Percentiles rank a stretch among this genome's conserved stretches.
phyloP scores from a whole-genome alignment of 768 basidiomycete species.

The Tephrocybe sp. region DNA sequence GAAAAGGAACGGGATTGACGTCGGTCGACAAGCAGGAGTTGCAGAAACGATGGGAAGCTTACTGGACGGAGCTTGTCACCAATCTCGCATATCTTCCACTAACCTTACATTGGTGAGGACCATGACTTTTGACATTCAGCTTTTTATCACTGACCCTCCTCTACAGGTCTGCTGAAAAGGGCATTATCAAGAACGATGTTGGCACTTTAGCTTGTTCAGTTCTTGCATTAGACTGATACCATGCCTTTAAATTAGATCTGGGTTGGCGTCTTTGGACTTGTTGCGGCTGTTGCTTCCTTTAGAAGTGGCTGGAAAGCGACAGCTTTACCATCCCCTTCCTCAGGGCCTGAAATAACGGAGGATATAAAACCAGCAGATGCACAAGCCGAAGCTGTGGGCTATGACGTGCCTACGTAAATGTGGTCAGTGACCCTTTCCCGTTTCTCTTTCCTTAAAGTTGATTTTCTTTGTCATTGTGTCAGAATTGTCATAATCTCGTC shows the following conservation, averaged over 20 bases:
- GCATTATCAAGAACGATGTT: conserved; percentile 68
- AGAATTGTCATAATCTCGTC: too few species aligned
- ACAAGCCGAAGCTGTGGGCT: conserved; percentile 18
- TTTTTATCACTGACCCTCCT: not conserved
- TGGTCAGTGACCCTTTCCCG: not conserved
- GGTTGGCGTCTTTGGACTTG: conserved; percentile 41
- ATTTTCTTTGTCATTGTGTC: too few species aligned
- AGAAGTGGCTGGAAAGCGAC: conserved; percentile 74
- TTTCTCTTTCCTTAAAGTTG: too few species aligned
- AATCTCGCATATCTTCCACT: conserved; percentile 80
- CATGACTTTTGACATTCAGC: not conserved
- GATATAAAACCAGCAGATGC: conserved; percentile 12
- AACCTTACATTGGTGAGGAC: conserved; percentile 77
- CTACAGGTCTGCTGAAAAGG: conserved; percentile 64
- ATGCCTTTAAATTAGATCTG: conserved; percentile 33
- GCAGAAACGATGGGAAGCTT: conserved; percentile 59
- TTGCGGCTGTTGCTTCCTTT: conserved; percentile 62
- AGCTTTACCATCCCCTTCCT: conserved; percentile 37
- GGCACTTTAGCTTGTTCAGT: conserved; percentile 17
- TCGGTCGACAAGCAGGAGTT: conserved; percentile 57
- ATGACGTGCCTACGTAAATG: conserved; percentile 23
- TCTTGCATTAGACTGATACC: not conserved
- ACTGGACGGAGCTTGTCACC: conserved; percentile 69
- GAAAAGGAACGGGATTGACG: conserved; percentile 49
- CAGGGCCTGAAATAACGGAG: conserved; percentile 21